Evolutionary conservation across 129 eudicot genomes (phyloP), one percentile per base, ranked within the genome.

Genomic region (Flaveria robusta): DNA sequence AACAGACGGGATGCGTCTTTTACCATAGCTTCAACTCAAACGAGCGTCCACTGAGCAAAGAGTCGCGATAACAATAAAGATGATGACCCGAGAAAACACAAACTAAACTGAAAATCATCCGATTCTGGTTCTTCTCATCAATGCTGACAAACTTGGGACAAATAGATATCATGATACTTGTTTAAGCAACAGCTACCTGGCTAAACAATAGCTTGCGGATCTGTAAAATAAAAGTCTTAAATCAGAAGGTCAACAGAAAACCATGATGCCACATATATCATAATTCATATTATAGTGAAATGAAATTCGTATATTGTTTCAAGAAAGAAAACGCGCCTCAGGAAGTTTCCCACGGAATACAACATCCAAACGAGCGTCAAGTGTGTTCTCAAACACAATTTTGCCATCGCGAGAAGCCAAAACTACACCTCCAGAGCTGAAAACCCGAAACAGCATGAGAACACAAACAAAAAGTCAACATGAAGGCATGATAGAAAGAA

Each of bases 321-420:
- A 18, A 41, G 3, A 12, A 68, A 77, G 59, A 45, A 78, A 31
- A 59, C 7, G 47, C 71, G 79, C 88, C 93, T 81, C 85, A 3
- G 90, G 93, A 75, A 88, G 93, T 74, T 88, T 88, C 58, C 86
- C 82, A 51, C 83, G 84, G 77, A 83, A 88, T 12, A 71, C 82
- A 70, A 86, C 88, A 34, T 88, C 90, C 84, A 88, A 66, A 63
- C 93, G 85, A 64, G 90, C 90, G 76, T 88, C 90, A 70, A 86
- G 84, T 7, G 87, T 72, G 79, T 88, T 86, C 69, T 86, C 90
- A 71, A 67, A 81, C 70, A 88, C 92, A 34, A 88, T 88, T 63
- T 88, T 88, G 72, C 92, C 92, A 81, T 88, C 90, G 46, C 81
- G 72, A 49, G 93, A 88, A 77, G 90, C 93, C 80, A 85, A 70